These are phyloP conservation scores for Syncephalastrum sp. DNA, from an alignment of 371 early-diverging fungal genomes.

Conservation along the genomic window DNA sequence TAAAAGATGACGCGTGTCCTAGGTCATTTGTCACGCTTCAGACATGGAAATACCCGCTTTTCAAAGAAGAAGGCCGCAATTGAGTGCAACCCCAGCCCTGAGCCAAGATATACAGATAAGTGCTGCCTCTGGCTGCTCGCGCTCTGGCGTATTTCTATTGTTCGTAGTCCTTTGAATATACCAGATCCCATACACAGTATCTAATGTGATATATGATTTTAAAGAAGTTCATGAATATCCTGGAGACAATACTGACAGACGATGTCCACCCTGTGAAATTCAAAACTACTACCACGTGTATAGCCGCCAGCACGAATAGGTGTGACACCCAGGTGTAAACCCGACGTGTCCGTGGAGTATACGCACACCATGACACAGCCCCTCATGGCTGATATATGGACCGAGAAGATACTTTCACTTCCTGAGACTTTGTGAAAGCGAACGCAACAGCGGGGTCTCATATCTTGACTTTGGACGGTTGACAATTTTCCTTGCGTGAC, in stretches of 20 bases:
- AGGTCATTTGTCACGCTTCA: no score
- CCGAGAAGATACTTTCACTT: constrained; percentile 69
- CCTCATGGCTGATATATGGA: constrained; percentile 67
- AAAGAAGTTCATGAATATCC: no score
- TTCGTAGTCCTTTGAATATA: constrained; percentile 28
- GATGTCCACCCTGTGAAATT: no score
- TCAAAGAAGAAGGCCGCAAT: no score
- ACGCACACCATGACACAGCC: constrained; percentile 60
- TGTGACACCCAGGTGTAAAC: constrained; percentile 50
- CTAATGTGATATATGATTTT: constrained; percentile 8
- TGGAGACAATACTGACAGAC: no score
- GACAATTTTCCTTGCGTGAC: constrained; percentile 46
- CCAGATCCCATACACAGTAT: constrained; percentile 37
- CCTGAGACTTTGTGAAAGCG: constrained; percentile 24
- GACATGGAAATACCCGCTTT: no score
- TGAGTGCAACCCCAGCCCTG: no score
- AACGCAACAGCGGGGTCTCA: constrained; percentile 26
- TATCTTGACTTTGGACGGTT: constrained; percentile 32
- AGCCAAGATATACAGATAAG: no score
- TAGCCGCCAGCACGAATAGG: constrained; percentile 46
- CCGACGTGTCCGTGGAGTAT: constrained; percentile 49
- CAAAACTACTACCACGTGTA: constrained; percentile 54
- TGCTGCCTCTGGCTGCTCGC: no score
- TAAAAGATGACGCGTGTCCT: no score
- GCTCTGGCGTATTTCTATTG: constrained; percentile 8